phyloP scores from a whole-genome alignment of 1,284 basidiomycete species.

The Ganoderma sp. region DNA sequence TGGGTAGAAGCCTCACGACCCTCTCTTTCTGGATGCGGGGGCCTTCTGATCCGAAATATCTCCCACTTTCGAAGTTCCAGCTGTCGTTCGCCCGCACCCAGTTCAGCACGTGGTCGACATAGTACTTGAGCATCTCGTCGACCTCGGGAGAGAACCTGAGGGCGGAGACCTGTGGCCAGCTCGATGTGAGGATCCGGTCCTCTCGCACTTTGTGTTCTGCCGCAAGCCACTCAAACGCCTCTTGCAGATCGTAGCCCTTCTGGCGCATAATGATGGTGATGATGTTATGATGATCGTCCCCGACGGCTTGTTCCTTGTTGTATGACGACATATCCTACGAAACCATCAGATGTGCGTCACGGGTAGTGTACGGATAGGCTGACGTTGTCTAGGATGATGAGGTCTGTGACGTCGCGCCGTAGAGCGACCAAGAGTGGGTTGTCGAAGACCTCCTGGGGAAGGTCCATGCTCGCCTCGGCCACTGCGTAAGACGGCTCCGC shows the following conservation, averaged over 20 bases:
- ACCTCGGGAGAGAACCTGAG: slow-evolving; percentile 13
- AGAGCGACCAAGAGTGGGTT: slow-evolving; percentile 41
- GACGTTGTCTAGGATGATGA: slow-evolving; percentile 42
- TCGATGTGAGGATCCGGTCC: slow-evolving; percentile 9
- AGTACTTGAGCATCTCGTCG: slow-evolving; percentile 9
- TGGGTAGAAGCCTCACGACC: slow-evolving; percentile 23
- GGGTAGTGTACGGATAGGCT: slow-evolving; percentile 21
- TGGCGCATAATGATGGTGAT: slow-evolving; percentile 37
- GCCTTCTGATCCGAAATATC: slow-evolving; percentile 39
- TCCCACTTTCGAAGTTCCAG: slow-evolving; percentile 39
- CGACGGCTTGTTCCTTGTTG: slow-evolving; percentile 31
- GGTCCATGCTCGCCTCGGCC: slow-evolving; percentile 41
- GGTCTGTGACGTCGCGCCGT: slow-evolving; percentile 32
- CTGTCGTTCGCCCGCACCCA: slow-evolving; percentile 23
- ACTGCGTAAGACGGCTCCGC: slow-evolving; percentile 43
- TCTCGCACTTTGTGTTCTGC: slow-evolving; percentile 15
- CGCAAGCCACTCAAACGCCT: slow-evolving; percentile 14
- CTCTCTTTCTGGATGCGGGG: slow-evolving; percentile 29
- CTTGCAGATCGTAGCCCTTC: slow-evolving; percentile 7
- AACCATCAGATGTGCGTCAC: background rate
- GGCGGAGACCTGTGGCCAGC: slow-evolving; percentile 18
- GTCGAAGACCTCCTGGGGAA: slow-evolving; percentile 44
- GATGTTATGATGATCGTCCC: slow-evolving; percentile 18
- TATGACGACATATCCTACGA: slow-evolving; percentile 25
- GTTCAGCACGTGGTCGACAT: slow-evolving; percentile 15